phyloP scores from a whole-genome alignment of 148 eudicot genomes.

The Vaccinium myrtillus region DNA sequence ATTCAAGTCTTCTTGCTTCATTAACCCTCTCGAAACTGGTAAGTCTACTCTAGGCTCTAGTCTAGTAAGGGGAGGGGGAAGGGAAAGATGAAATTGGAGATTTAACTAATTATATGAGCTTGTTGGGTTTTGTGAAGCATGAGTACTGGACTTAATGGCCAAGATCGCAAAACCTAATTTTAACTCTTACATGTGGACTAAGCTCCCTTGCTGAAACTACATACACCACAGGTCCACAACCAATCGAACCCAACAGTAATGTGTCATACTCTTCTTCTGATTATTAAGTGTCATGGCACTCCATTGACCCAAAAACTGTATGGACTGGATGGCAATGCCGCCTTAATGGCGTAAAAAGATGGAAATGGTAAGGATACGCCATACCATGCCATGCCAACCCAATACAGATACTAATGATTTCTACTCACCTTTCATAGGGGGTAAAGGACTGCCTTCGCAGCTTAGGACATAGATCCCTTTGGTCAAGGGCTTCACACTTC shows the following conservation, averaged over 20 bases:
- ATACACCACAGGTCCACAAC: background rate
- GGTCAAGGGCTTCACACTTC: constrained; percentile 8
- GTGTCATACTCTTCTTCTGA: background rate
- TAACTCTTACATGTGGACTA: background rate
- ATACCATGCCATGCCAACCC: background rate
- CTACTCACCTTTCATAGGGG: background rate
- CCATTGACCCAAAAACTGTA: background rate
- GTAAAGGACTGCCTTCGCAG: background rate
- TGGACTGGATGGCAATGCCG: background rate
- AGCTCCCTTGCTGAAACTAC: background rate
- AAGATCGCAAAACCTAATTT: background rate
- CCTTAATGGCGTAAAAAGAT: background rate
- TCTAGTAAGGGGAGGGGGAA: background rate
- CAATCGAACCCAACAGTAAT: background rate
- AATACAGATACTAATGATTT: background rate
- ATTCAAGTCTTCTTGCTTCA: constrained; percentile 1
- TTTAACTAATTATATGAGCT: background rate
- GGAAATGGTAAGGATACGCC: background rate
- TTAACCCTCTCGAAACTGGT: background rate
- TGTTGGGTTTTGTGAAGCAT: background rate
- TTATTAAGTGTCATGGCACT: background rate
- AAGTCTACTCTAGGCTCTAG: background rate
- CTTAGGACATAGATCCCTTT: background rate
- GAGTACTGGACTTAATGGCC: background rate
- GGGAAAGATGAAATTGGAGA: background rate